phyloP scores from a whole-genome alignment of 345 rosid species.

The Boechera retrofracta region DNA sequence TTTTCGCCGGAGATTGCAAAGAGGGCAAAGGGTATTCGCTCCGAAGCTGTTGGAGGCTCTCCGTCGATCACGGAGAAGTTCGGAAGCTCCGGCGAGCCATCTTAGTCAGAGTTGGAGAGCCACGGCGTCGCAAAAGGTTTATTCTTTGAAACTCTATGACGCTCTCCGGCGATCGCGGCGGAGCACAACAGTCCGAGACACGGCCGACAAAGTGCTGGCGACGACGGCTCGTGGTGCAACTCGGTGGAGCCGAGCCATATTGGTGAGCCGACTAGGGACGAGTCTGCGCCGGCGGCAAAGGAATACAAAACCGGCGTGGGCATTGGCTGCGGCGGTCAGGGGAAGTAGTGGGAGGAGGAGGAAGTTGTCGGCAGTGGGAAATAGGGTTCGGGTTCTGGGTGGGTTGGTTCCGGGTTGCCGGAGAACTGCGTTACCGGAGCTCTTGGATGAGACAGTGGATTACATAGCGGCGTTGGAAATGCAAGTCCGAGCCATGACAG shows the following conservation, averaged over 20 bases:
- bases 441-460: constrained; percentile 92
- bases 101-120: constrained; percentile 63
- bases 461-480: constrained; percentile 95
- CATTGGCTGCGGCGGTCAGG: constrained; percentile 19
- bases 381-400: constrained; percentile 72
- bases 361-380: constrained; percentile 64
- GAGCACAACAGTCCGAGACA: constrained; percentile 71
- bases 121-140: constrained; percentile 65
- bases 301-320: constrained; percentile 47
- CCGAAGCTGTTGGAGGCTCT: constrained; percentile 36
- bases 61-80: constrained; percentile 27
- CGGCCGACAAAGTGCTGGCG: constrained; percentile 83
- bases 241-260: constrained; percentile 93
- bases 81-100: constrained; percentile 24
- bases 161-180: constrained; percentile 63
- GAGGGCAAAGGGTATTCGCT: constrained; percentile 37
- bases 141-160: constrained; percentile 73
- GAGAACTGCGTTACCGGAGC: constrained; percentile 79
- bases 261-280: constrained; percentile 67
- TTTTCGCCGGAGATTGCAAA: constrained; percentile 27
- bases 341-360: constrained; percentile 55
- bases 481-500: constrained; percentile 93
- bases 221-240: constrained; percentile 82
- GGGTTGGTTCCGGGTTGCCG: constrained; percentile 98
- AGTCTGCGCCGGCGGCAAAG: constrained; percentile 59